Conservation (phyloP, 2,329 filamentous ascomycete genomes). For the Botryotinia narcissicola region DNA sequence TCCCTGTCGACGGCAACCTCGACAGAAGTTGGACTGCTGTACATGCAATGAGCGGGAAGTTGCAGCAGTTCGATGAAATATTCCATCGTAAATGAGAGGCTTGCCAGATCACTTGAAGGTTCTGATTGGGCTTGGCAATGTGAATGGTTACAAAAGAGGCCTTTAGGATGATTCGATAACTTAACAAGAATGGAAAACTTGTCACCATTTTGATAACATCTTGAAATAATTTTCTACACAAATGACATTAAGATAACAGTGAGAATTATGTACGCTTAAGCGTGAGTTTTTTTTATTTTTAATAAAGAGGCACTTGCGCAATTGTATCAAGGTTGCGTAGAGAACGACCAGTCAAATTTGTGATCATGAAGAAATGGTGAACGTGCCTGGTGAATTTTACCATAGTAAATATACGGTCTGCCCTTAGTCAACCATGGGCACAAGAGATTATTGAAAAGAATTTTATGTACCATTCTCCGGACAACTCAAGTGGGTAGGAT, state of each 20-base stretch:
- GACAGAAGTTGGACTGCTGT: not conserved
- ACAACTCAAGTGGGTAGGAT: not conserved
- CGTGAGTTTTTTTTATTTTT: not conserved
- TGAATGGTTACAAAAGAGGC: no score
- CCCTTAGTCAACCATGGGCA: not conserved
- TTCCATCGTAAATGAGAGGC: not conserved
- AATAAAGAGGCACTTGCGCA: not conserved
- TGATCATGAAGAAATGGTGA: not conserved
- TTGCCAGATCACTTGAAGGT: not conserved
- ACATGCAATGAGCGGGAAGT: not conserved
- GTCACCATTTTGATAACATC: not conserved
- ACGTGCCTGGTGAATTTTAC: not conserved
- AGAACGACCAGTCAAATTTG: not conserved
- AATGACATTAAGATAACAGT: not conserved
- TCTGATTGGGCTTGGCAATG: rapidly evolving
- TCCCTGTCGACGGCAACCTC: not conserved
- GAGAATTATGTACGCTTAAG: rapidly evolving
- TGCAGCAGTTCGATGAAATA: not conserved
- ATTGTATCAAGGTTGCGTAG: rapidly evolving
- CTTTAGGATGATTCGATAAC: not conserved
- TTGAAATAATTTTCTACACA: not conserved
- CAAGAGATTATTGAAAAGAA: not conserved
- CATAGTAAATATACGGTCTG: not conserved
- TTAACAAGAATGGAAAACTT: not conserved
- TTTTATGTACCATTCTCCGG: not conserved